These are phyloP conservation scores for Neoboletus brunneissimus DNA, from an alignment of 768 basidiomycete genomes.

Conservation along the genomic window DNA sequence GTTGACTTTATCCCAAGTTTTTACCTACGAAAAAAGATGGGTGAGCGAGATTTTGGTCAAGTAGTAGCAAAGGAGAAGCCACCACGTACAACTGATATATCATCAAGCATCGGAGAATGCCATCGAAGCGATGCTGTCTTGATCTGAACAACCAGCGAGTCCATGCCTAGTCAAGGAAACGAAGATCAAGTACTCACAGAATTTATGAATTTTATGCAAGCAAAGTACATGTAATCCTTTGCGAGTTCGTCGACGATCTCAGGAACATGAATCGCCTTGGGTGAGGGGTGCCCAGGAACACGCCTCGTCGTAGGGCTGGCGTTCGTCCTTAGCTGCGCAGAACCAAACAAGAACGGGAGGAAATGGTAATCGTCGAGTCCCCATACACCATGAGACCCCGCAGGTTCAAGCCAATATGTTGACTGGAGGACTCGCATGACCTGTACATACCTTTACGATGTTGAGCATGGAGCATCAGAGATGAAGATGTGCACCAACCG, in stretches of 20 bases:
- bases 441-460: slow-evolving; percentile 56
- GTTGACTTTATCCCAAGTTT: slow-evolving; percentile 97
- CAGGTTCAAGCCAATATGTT: slow-evolving; percentile 96
- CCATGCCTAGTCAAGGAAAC: neutral
- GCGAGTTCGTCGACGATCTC: slow-evolving; percentile 92
- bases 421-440: slow-evolving; percentile 88
- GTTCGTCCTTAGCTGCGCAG: slow-evolving; percentile 57
- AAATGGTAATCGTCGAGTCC: slow-evolving; percentile 98
- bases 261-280: slow-evolving; percentile 87
- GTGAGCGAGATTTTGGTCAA: neutral
- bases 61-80: neutral
- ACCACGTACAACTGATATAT: slow-evolving; percentile 75
- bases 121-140: slow-evolving; percentile 94
- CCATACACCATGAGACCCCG: slow-evolving; percentile 99
- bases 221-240: slow-evolving; percentile 94
- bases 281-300: slow-evolving; percentile 68
- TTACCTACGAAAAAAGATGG: slow-evolving; percentile 47
- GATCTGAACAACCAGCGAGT: slow-evolving; percentile 48
- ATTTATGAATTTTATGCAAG: slow-evolving; percentile 94
- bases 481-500: slow-evolving; percentile 40
- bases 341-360: slow-evolving; percentile 85
- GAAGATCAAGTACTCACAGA: slow-evolving; percentile 52
- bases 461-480: neutral
- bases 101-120: slow-evolving; percentile 99
- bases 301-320: slow-evolving; percentile 10